Base-by-base conservation (phyloP, 371 early-diverging fungal species). In the Fennellomyces sp. region DNA sequence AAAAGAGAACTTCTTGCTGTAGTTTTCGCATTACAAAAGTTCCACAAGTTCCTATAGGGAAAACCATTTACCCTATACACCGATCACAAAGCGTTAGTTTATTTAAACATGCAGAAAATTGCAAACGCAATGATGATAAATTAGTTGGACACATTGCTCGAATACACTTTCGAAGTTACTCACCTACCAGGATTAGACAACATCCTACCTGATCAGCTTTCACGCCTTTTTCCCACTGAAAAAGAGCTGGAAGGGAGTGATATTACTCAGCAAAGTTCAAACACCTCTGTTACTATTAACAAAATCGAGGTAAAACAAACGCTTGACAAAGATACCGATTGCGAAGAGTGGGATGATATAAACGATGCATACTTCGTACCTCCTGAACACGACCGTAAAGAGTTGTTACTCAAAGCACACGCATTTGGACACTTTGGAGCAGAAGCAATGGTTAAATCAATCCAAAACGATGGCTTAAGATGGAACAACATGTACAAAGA, bases 11-110 rank as follows among this genome's bases (percentile, higher is more conserved):
- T 65, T 8, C 35, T 61, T 0, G 63, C 63, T 25, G 36, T 67
- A 1, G 35, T 67, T 68, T 53, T 28, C 21, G 59, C 52, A 3
- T 30, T 65, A 2, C 29, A 28, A 0, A 65, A 60, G 27, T 71
- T 76, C 49, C 69, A 70, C 28, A 42, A 63, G 35, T 75, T 58
- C 49, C 21, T 77, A 1, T 75, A 68, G 74, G 72, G 69, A 7
- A 33, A 27, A 19, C 15, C 10, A 0, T 68, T 72, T 49, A 64
- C 66, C 0, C 42, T 70, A 0, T 63, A 39, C 54, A 64, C 61
- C 6, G 69, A 71, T 49, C 76, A 69, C 21, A 60, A 61, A 0
- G 61, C 65, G 5, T 36, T 70, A 0, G 30, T 39, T 1, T 69
- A 61, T 52, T 15, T 75, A 2, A 58, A 67, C 19, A 41, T 59